phyloP scores from a whole-genome alignment of 2,329 filamentous ascomycete species.

The Ophioceras dolichostomum region DNA sequence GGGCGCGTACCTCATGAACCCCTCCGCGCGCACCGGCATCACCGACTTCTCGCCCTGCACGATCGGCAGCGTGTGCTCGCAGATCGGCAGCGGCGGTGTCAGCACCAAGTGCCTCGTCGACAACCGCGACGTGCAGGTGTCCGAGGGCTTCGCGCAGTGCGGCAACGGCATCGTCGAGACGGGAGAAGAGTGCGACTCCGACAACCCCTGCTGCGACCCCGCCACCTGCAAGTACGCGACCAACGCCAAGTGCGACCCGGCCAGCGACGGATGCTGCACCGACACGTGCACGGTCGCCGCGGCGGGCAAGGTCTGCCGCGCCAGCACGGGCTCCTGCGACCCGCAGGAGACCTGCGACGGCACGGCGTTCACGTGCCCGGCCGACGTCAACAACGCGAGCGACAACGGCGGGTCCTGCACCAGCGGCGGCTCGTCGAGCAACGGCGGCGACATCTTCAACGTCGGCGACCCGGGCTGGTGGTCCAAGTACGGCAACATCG shows the following conservation, averaged over 20 bases:
- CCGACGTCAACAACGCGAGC: conserved; percentile 57
- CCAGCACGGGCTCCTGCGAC: conserved; percentile 71
- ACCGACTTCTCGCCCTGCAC: conserved; percentile 76
- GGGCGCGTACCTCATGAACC: conserved; percentile 86
- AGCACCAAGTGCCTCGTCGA: conserved; percentile 65
- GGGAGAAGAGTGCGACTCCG: conserved; percentile 85
- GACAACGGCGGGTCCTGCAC: conserved; percentile 64
- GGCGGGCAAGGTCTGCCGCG: conserved; percentile 63
- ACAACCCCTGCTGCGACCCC: conserved; percentile 74
- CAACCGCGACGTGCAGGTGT: conserved; percentile 72
- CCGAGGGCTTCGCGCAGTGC: conserved; percentile 71
- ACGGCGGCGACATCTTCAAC: not conserved
- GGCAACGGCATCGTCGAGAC: conserved; percentile 94
- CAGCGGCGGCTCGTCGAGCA: conserved; percentile 52
- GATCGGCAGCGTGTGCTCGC: conserved; percentile 88
- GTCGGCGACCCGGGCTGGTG: conserved; percentile 45
- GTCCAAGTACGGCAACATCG: conserved; percentile 60
- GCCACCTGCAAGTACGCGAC: conserved; percentile 73
- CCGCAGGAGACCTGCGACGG: conserved; percentile 75
- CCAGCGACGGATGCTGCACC: conserved; percentile 74
- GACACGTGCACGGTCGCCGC: conserved; percentile 52
- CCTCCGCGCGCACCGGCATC: conserved; percentile 63
- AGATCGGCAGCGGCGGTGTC: conserved; percentile 61
- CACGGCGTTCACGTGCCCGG: conserved; percentile 57
- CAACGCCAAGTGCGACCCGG: conserved; percentile 65